Evolutionary conservation across 768 basidiomycete species (phyloP).

Genomic region (Dentipellis sp.): DNA sequence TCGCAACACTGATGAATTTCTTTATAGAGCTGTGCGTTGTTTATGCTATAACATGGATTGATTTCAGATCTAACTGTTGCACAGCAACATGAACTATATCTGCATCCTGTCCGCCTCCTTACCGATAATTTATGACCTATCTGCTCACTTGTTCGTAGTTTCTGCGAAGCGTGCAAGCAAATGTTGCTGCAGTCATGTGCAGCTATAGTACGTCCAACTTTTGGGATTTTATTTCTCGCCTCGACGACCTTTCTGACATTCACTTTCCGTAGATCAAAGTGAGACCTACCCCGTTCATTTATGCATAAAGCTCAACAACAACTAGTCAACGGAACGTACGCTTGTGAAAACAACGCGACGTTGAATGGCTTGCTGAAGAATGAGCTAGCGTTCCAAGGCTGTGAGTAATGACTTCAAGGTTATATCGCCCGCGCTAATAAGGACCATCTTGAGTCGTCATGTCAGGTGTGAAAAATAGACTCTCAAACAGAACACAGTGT

Average conservation of each 20-base stretch:
- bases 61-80: not conserved
- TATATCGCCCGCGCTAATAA: not conserved
- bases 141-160: constrained; percentile 4
- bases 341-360: constrained; percentile 4
- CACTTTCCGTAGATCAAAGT: constrained; percentile 11
- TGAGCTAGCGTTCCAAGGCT: constrained; percentile 10
- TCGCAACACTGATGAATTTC: not conserved
- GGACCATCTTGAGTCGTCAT: constrained; percentile 2
- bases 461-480: not conserved
- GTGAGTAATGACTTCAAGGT: not conserved
- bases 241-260: not conserved
- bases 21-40: constrained; percentile 4
- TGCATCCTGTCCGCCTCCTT: constrained; percentile 9
- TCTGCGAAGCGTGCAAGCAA: constrained; percentile 17
- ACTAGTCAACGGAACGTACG: constrained; percentile 7
- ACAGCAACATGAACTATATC: constrained; percentile 18
- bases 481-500: not conserved
- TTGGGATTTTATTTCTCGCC: not conserved
- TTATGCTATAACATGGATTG: not conserved
- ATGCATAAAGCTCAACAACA: not conserved
- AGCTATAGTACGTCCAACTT: constrained; percentile 15
- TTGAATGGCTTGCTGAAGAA: constrained; percentile 9
- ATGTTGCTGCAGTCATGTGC: constrained; percentile 19
- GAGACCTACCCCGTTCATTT: not conserved
- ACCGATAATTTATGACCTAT: not conserved